Evolutionary conservation across 495 filamentous ascomycete species (phyloP), one percentile per base, ranked within the genome.

Genomic region (Penicillium psychrofluorescens): DNA sequence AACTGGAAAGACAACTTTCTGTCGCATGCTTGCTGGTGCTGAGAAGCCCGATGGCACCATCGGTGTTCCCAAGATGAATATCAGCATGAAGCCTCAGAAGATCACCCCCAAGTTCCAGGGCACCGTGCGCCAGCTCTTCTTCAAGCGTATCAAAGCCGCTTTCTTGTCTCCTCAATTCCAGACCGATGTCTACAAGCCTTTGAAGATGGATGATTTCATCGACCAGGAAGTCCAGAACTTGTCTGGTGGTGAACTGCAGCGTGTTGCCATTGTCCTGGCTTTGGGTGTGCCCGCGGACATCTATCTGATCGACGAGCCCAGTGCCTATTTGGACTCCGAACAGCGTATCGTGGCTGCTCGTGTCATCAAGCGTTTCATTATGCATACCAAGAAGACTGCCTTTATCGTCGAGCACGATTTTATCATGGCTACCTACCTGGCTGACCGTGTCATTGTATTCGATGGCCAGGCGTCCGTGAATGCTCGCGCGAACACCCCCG

Each of bases 381-480:
- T 97, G 92, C 90, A 97, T 75, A 81, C 88, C 45, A 97, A 98
- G 83, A 97, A 97, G 78, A 97, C 92, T 1, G 92, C 94, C 31
- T 97, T 98, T 64, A 80, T 98, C 50, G 92, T 97, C 55, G 92
- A 98, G 81, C 92, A 98, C 84, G 94, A 98, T 81, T 97, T 98
- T 73, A 97, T 96, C 74, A 97, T 97, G 92, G 90, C 89, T 28
- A 86, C 92, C 12, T 98, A 98, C 64, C 81, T 97, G 13, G 92
- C 94, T 34, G 92, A 98, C 57, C 86, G 91, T 53, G 92, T 98
- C 58, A 97, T 98, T 59, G 92, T 97, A 50, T 98, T 98, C 58
- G 92, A 95, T 60, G 92, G 92, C 51, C 60, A 90, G 67, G 90
- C 94, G 11, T 92, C 89, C 56, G 70, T 95, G 46, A 75, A 95